phyloP scores from a whole-genome alignment of 306 rosid genomes.

The Begonia peltatifolia region DNA sequence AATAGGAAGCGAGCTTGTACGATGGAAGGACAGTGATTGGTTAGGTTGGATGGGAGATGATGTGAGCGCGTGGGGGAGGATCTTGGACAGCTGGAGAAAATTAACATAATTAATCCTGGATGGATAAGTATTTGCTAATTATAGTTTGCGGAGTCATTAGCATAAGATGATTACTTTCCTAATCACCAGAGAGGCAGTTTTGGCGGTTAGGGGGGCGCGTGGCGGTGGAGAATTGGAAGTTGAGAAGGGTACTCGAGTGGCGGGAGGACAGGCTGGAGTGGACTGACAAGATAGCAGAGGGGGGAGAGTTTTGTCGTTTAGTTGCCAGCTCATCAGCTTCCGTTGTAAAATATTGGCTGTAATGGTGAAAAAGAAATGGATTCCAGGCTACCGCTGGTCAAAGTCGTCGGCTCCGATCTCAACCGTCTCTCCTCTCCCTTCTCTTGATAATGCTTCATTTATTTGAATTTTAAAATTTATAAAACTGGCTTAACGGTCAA shows the following conservation, averaged over 20 bases:
- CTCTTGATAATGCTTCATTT: not conserved
- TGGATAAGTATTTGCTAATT: too few species aligned
- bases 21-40: not conserved
- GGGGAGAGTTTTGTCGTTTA: not conserved
- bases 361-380: slow-evolving; percentile 4
- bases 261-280: not conserved
- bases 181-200: not conserved
- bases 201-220: not conserved
- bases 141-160: too few species aligned
- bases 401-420: slow-evolving; percentile 14
- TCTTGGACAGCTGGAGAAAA: not conserved
- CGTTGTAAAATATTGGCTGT: not conserved
- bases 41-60: not conserved
- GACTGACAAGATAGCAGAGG: not conserved
- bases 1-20: not conserved
- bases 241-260: not conserved
- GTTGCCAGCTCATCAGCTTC: slow-evolving; percentile 1
- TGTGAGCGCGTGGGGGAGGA: too few species aligned
- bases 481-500: not conserved
- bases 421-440: slow-evolving; percentile 8
- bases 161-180: too few species aligned
- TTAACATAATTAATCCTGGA: too few species aligned
- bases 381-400: slow-evolving; percentile 14
- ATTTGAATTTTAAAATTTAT: slow-evolving; percentile 2
- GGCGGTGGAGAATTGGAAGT: not conserved